Percentiles rank a stretch among this genome's conserved stretches.
Evolutionary conservation across 805 yeast genomes (phyloP).

Genomic region (Wickerhamiella nectarea): DNA sequence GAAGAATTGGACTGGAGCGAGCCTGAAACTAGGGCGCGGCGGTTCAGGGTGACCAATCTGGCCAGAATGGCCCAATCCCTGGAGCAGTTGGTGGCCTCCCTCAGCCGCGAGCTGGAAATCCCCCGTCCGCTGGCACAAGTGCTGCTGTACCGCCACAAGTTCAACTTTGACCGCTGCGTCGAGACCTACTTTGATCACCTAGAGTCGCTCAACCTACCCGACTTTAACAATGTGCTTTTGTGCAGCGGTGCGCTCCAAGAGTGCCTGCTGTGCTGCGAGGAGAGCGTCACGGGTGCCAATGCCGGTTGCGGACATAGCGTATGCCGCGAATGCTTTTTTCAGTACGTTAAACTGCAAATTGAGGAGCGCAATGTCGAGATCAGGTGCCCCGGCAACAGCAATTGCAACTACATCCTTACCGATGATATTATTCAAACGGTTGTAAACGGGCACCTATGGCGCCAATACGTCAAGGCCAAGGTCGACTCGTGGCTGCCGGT

Average conservation of each 20-base stretch:
- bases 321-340: constrained; percentile 55
- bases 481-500: constrained; percentile 9
- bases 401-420: constrained; percentile 32
- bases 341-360: constrained; percentile 39
- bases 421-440: constrained; percentile 26
- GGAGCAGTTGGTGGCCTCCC: neutral
- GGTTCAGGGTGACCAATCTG: neutral
- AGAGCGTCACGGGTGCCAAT: constrained; percentile 12
- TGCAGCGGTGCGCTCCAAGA: neutral
- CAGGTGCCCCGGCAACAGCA: constrained; percentile 49
- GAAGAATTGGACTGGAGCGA: neutral
- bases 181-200: neutral
- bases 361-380: constrained; percentile 29
- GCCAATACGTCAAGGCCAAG: constrained; percentile 1
- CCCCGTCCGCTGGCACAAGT: neutral
- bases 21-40: neutral
- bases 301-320: constrained; percentile 58
- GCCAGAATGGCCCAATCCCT: neutral
- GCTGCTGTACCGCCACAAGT: neutral
- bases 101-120: neutral
- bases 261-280: constrained; percentile 7
- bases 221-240: neutral
- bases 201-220: neutral
- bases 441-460: constrained; percentile 19
- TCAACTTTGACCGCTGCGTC: neutral